Base-by-base conservation (phyloP, 129 eudicot genomes). In the Tanacetum coccineum region DNA sequence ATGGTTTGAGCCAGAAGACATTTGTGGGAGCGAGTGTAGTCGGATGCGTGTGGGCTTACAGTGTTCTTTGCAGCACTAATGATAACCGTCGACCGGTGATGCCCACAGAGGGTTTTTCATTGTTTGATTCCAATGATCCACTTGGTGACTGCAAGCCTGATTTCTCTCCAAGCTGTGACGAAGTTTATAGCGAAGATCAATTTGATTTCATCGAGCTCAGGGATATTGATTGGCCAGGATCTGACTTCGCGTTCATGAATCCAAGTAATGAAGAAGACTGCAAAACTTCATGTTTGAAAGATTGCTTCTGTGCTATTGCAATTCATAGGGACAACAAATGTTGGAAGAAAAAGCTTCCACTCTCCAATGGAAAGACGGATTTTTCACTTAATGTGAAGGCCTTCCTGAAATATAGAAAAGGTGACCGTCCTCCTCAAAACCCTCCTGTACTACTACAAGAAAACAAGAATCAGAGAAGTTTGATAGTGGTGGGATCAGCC, bases 11-110 rank as follows among this genome's bases (percentile, higher is more conserved):
- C 63, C 63, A 21, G 6, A 58, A 26, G 1, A 58, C 40, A 58
- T 58, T 4, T 26, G 63, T 58, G 63, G 9, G 40, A 3, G 6
- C 5, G 2, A 0, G 0, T 0, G 7, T 36, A 36, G 76, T 0
- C n/a, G n/a, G 80, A 82, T 9, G 76, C 69, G n/a, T 85, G 91
- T 39, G 91, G 91, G 8, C 74, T 26, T 19, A 85, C 81, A 79
- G 68, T 25, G 25, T 68, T n/a, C n/a, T n/a, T 1, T 85, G 91
- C 77, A 36, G 49, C 42, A 0, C 6, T 9, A 25, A 75, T 28
- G 74, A 21, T 32, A 56, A 64, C 39, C 17, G 21, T 74, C 81
- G 12, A 64, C 5, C 1, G 78, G 89, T 64, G 49, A 25, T 84
- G 89, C 67, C 81, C 86, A 3, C 28, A 0, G 8, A 75, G 73